Percentiles rank a stretch among this genome's conserved stretches.
These are phyloP conservation scores for Botrytis aclada DNA, from an alignment of 2,329 filamentous ascomycete genomes.

Conservation along the genomic window DNA sequence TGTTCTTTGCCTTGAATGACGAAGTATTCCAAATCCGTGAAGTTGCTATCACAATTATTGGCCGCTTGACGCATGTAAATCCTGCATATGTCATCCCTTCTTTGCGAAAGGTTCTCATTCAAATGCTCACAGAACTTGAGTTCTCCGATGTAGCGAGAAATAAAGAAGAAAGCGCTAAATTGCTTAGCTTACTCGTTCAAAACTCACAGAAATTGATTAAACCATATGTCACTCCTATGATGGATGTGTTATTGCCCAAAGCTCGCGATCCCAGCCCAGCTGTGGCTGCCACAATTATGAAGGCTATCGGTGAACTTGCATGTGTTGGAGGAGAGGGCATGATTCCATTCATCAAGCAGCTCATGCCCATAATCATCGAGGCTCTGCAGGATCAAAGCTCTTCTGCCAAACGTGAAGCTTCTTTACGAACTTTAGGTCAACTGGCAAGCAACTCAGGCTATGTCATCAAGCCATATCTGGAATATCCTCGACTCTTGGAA, in stretches of 20 bases:
- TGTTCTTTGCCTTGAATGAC: constrained; percentile 95
- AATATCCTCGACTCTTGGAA: constrained; percentile 90
- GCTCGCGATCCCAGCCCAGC: constrained; percentile 79
- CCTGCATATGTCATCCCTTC: constrained; percentile 98
- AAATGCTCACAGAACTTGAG: constrained; percentile 92
- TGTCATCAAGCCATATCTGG: constrained; percentile 92
- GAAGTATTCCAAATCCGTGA: constrained; percentile 90
- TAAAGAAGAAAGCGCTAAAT: constrained; percentile 92
- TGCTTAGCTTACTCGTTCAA: constrained; percentile 88
- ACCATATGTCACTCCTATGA: constrained; percentile 95
- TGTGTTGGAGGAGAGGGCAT: constrained; percentile 94
- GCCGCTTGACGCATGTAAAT: constrained; percentile 84
- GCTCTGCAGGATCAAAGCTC: constrained; percentile 93
- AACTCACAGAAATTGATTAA: constrained; percentile 92
- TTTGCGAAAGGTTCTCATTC: constrained; percentile 88
- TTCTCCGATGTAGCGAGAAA: constrained; percentile 92
- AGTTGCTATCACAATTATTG: constrained; percentile 93
- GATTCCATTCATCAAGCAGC: constrained; percentile 80
- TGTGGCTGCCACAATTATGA: constrained; percentile 91
- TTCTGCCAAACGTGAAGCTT: constrained; percentile 83
- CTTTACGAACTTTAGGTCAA: constrained; percentile 85
- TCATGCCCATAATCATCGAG: constrained; percentile 95
- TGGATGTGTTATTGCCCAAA: constrained; percentile 90
- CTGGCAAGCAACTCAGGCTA: constrained; percentile 95
- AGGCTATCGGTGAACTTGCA: constrained; percentile 90